Percentiles rank a stretch among this genome's conserved stretches.
phyloP scores from a whole-genome alignment of 441 rosid genomes.

The Aleurites moluccanus region DNA sequence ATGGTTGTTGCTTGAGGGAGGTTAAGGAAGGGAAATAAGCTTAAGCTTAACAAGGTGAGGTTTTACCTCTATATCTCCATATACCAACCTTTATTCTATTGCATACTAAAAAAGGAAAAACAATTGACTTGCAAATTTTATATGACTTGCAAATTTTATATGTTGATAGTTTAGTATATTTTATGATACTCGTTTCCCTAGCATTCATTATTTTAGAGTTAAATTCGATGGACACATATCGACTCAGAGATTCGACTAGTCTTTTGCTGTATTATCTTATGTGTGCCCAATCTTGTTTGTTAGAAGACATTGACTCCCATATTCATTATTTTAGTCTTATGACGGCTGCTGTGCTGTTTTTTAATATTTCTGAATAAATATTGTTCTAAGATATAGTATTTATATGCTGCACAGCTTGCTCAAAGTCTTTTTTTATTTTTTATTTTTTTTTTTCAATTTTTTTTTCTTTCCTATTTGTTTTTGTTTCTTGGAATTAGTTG shows the following conservation, averaged over 20 bases:
- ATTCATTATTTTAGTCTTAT: no score
- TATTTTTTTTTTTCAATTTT: no score
- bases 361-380: background rate
- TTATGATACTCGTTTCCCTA: background rate
- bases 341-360: constrained; percentile 1
- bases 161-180: no score
- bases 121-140: no score
- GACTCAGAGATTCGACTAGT: background rate
- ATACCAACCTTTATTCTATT: background rate
- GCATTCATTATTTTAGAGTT: background rate
- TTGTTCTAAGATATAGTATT: background rate
- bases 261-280: background rate
- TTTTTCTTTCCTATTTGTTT: background rate
- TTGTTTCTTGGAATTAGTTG: background rate
- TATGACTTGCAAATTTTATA: no score
- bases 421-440: background rate
- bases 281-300: no score
- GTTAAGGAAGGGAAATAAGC: background rate
- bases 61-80: background rate
- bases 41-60: background rate
- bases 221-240: background rate
- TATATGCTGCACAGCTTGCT: constrained; percentile 6
- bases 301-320: no score
- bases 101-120: background rate
- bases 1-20: background rate